phyloP scores from a whole-genome alignment of 164 flowering plant species.

The Hamamelis virginiana region DNA sequence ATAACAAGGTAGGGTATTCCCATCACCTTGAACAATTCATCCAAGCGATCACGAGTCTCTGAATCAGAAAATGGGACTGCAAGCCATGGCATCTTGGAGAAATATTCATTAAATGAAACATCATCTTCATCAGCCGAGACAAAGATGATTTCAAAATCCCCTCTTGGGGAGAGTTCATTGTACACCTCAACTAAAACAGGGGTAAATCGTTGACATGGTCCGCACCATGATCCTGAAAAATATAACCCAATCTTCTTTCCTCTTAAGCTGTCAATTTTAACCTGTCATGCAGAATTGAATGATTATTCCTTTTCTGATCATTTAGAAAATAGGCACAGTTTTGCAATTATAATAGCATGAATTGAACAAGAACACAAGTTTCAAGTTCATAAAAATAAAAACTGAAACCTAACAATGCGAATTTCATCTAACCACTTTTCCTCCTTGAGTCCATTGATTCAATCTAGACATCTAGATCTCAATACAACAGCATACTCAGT shows the following conservation, averaged over 20 bases:
- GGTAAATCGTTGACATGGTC: constrained; percentile 54
- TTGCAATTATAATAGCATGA: background rate
- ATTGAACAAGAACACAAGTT: background rate
- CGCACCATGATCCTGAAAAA: constrained; percentile 70
- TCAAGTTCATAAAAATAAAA: background rate
- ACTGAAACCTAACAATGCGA: background rate
- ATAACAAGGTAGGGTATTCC: constrained; percentile 66
- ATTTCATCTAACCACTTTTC: background rate
- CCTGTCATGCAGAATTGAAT: constrained; percentile 29
- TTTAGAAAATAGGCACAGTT: background rate
- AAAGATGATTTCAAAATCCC: constrained; percentile 60
- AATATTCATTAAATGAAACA: constrained; percentile 53
- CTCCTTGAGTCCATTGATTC: no score
- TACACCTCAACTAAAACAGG: constrained; percentile 50
- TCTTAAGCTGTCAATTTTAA: constrained; percentile 37
- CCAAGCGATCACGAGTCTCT: constrained; percentile 31
- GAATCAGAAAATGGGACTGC: constrained; percentile 74
- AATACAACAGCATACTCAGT: no score
- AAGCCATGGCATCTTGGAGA: constrained; percentile 83
- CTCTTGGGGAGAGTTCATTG: constrained; percentile 35
- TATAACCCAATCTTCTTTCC: constrained; percentile 58
- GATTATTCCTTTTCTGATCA: background rate
- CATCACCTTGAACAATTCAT: constrained; percentile 39
- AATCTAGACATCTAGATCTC: no score
- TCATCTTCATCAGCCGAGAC: constrained; percentile 53